Conservation (phyloP, 2,329 filamentous ascomycete species). For the Talaromyces sp. region DNA sequence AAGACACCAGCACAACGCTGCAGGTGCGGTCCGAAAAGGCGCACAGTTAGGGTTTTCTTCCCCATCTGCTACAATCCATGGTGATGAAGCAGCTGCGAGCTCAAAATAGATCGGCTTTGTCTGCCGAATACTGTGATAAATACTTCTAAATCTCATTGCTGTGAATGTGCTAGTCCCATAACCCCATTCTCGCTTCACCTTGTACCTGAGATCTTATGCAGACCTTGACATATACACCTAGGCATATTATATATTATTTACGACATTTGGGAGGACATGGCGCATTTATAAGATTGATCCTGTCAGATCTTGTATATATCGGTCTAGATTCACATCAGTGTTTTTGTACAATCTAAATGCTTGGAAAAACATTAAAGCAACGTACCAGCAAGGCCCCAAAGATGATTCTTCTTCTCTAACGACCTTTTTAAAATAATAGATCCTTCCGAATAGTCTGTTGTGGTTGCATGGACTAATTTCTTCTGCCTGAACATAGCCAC, state of each 20-base stretch:
- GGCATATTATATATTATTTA: neutral
- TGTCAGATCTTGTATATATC: neutral
- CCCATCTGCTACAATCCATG: too few relatives aligned
- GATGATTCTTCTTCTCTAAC: neutral
- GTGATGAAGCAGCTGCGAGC: too few relatives aligned
- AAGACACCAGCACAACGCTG: too few relatives aligned
- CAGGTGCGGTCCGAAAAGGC: too few relatives aligned
- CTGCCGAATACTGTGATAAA: neutral
- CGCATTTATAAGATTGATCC: neutral
- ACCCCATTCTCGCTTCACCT: too few relatives aligned
- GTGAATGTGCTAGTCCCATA: too few relatives aligned
- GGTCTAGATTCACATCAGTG: neutral
- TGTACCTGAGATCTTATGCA: too few relatives aligned
- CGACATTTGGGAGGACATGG: neutral
- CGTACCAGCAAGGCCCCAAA: constrained; percentile 14
- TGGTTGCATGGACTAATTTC: neutral
- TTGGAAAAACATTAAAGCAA: neutral
- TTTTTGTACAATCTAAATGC: neutral
- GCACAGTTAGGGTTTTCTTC: too few relatives aligned
- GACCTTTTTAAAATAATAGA: neutral
- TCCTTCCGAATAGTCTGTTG: neutral
- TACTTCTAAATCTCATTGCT: too few relatives aligned
- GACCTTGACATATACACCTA: neutral
- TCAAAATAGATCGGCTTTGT: too few relatives aligned
- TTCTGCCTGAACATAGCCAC: neutral